Evolutionary conservation across 1,139 yeast genomes (phyloP), one percentile per base, ranked within the genome.

Genomic region (Saccharomyces hybrid): DNA sequence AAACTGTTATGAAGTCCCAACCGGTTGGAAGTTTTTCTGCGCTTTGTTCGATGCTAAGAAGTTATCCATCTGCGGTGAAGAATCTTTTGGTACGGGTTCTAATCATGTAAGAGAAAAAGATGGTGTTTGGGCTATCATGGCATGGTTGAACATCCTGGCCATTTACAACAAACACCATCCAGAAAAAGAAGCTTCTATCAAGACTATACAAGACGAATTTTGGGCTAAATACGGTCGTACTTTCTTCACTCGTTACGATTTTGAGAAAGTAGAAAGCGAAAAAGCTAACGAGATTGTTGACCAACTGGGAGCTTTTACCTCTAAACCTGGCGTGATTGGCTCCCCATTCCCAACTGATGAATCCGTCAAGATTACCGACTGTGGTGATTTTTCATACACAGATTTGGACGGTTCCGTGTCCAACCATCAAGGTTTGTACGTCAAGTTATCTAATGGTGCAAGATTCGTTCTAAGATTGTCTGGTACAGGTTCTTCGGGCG

Each of bases 11-110:
- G 99, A 93, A 73, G 99, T 93, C 3, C 99, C 99, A 57, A 93
- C 99, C 19, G 99, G 99, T 47, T 93, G 99, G 99, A 93, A 93
- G 73, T 93, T 93, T 70, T 93, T 93, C 80, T 90, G 97, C 73
- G 91, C 96, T 4, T 77, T 93, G 61, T 93, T 93, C 65, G 99
- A 93, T 69, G 90, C 95, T 50, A 82, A 88, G 66, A 90, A 90
- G 73, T 80, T 93, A 67, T 88, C 97, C 59, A 93, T 93, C 66
- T 93, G 99, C 75, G 99, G 99, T 61, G 99, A 93, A 74, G 99
- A 93, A 74, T 86, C 96, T 46, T 93, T 93, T 66, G 99, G 99
- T 68, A 93, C 99, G 26, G 99, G 99, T 44, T 89, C 97, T 21
- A 87, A 93, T 74, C 99, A 93, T 70, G 87, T 95, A 59, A 86